Evolutionary conservation across 768 basidiomycete genomes (phyloP).

Genomic region (Sporobolomyces roseus): DNA sequence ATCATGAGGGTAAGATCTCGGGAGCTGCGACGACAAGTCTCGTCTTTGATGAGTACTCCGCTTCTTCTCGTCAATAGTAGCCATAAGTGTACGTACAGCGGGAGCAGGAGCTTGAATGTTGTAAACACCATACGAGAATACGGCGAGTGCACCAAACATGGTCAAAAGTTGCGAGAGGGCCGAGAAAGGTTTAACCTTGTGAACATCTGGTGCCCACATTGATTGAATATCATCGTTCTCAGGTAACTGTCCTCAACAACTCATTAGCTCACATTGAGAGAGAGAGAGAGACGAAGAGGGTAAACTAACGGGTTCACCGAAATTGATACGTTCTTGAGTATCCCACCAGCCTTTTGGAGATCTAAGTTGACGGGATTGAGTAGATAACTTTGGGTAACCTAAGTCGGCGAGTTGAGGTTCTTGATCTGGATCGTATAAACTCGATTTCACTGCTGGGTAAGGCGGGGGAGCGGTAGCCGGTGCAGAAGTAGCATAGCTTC

Average conservation of each 20-base stretch:
- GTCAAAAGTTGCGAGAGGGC: slow-evolving; percentile 47
- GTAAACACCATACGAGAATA: slow-evolving; percentile 32
- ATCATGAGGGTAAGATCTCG: slow-evolving; percentile 38
- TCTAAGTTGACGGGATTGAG: slow-evolving; percentile 47
- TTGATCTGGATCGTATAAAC: slow-evolving; percentile 23
- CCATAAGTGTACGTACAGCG: slow-evolving; percentile 14
- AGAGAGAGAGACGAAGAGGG: slow-evolving; percentile 1
- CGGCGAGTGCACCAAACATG: slow-evolving; percentile 45
- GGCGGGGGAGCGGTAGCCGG: slow-evolving; percentile 16
- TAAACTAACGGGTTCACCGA: slow-evolving; percentile 49
- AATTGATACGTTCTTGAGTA: slow-evolving; percentile 51
- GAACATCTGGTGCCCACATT: slow-evolving; percentile 52
- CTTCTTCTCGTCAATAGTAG: background rate
- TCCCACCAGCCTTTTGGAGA: slow-evolving; percentile 51
- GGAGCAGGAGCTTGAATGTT: slow-evolving; percentile 16
- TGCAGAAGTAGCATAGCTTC: slow-evolving; percentile 14
- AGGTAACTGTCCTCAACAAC: slow-evolving; percentile 48
- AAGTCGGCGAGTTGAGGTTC: slow-evolving; percentile 43
- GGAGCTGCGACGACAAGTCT: slow-evolving; percentile 15
- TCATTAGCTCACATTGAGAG: background rate
- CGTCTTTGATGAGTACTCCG: no score
- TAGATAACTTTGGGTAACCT: slow-evolving; percentile 50
- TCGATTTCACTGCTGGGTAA: slow-evolving; percentile 1
- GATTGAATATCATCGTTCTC: slow-evolving; percentile 51
- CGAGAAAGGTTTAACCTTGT: slow-evolving; percentile 48